phyloP scores from a whole-genome alignment of 1,284 basidiomycete species.

The Quambalaria eucalypti region DNA sequence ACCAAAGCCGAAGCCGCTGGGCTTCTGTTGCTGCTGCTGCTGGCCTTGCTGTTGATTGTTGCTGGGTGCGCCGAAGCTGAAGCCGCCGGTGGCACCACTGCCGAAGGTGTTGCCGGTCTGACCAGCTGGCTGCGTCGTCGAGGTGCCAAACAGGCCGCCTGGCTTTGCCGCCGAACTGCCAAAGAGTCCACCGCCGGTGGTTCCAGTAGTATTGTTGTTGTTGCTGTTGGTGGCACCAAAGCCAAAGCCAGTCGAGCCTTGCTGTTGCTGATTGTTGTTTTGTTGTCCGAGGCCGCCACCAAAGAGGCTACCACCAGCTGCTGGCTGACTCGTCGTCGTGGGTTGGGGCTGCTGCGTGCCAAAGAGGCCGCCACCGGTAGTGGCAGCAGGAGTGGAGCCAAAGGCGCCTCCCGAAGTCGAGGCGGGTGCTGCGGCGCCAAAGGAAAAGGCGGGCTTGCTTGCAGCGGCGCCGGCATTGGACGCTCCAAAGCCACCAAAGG shows the following conservation, averaged over 20 bases:
- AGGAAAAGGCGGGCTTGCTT: conserved; percentile 38
- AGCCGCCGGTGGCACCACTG: conserved; percentile 14
- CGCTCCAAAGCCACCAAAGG: conserved; percentile 32
- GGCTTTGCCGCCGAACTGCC: conserved; percentile 35
- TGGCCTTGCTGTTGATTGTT: conserved; percentile 12
- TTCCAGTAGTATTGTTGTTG: no score
- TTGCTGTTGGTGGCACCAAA: not conserved
- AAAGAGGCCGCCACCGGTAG: conserved; percentile 49
- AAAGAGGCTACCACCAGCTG: conserved; percentile 16
- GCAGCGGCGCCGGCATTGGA: conserved; percentile 13
- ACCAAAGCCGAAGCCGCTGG: conserved; percentile 19
- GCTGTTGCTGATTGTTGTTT: conserved; percentile 17
- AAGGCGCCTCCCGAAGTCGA: conserved; percentile 11
- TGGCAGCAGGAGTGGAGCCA: conserved; percentile 14
- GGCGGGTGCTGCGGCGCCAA: conserved; percentile 15
- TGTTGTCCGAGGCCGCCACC: conserved; percentile 24
- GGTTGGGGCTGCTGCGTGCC: conserved; percentile 21
- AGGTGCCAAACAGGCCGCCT: conserved; percentile 46
- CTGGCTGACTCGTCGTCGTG: conserved; percentile 22
- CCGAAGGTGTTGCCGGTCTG: not conserved
- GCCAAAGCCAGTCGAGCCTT: conserved; percentile 23
- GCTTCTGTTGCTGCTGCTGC: conserved; percentile 14
- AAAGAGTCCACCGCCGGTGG: conserved; percentile 22
- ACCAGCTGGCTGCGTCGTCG: conserved; percentile 16
- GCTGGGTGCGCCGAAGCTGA: conserved; percentile 20